Conservation (phyloP, 2,329 filamentous ascomycete species). For the Colletotrichum aenigma region DNA sequence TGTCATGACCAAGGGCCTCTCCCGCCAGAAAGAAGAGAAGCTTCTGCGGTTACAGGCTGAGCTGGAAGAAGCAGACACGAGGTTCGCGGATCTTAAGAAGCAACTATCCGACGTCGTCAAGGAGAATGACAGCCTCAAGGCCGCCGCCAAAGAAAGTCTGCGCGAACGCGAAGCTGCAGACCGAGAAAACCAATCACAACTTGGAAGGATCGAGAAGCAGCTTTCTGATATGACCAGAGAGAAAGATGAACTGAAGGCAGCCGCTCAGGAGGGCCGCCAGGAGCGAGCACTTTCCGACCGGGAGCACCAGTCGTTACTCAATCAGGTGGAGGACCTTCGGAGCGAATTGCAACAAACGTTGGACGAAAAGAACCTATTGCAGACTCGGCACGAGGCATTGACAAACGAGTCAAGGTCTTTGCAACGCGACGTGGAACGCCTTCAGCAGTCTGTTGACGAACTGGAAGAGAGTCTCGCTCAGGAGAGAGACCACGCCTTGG, state of each 20-base stretch:
- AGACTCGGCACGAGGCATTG: slow-evolving; percentile 71
- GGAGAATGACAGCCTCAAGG: slow-evolving; percentile 49
- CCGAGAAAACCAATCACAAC: slow-evolving; percentile 41
- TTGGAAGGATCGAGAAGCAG: slow-evolving; percentile 55
- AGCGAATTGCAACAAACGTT: slow-evolving; percentile 62
- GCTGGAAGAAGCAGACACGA: slow-evolving; percentile 56
- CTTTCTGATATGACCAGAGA: slow-evolving; percentile 50
- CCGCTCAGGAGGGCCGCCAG: slow-evolving; percentile 47
- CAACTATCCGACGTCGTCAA: slow-evolving; percentile 50
- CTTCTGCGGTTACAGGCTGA: slow-evolving; percentile 69
- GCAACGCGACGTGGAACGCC: slow-evolving; percentile 63
- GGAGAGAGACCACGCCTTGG: slow-evolving; percentile 61
- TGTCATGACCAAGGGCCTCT: slow-evolving; percentile 74
- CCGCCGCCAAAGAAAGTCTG: slow-evolving; percentile 46
- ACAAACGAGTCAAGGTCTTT: slow-evolving; percentile 69
- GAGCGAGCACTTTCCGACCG: slow-evolving; percentile 45
- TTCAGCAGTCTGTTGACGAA: slow-evolving; percentile 51
- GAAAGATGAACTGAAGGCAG: slow-evolving; percentile 46
- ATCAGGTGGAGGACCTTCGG: slow-evolving; percentile 59
- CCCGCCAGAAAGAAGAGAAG: slow-evolving; percentile 77
- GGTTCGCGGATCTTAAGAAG: slow-evolving; percentile 56
- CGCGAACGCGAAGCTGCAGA: slow-evolving; percentile 46
- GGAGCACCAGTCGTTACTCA: slow-evolving; percentile 45
- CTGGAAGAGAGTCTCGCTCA: slow-evolving; percentile 53
- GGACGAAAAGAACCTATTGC: slow-evolving; percentile 73